phyloP scores from a whole-genome alignment of 768 basidiomycete genomes.

The Phanerodontia chrysosporium region DNA sequence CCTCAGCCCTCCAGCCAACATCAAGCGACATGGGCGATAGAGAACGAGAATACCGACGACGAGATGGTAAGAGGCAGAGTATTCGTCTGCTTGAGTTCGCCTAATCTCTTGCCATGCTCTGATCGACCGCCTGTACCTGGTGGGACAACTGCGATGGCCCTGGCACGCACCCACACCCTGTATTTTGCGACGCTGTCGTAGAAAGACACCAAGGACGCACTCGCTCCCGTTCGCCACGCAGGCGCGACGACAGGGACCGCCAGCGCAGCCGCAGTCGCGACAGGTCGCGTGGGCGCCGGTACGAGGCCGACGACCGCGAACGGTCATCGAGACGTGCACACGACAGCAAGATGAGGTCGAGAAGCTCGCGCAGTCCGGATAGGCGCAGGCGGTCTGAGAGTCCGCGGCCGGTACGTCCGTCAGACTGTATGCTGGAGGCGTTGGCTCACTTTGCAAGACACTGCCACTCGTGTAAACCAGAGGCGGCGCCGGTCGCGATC shows the following conservation, averaged over 20 bases:
- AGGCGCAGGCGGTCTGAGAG: not conserved
- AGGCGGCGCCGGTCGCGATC: not conserved
- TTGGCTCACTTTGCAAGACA: too few relatives aligned
- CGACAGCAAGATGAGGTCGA: not conserved
- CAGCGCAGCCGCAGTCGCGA: not conserved
- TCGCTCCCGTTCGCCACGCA: constrained; percentile 1
- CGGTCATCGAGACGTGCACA: not conserved
- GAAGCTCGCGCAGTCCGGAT: not conserved
- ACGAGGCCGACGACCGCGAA: not conserved
- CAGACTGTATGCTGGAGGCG: not conserved
- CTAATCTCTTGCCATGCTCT: constrained; percentile 6
- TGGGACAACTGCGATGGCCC: constrained; percentile 3
- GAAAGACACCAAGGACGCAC: constrained; percentile 1
- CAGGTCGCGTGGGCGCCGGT: not conserved
- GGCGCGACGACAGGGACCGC: not conserved
- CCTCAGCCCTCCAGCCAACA: not conserved
- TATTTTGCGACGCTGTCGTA: not conserved
- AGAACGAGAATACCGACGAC: not conserved
- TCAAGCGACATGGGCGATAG: not conserved
- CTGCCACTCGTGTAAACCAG: not conserved
- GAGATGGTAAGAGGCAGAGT: not conserved
- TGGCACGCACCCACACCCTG: not conserved
- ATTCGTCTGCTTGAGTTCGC: not conserved
- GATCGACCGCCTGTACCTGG: constrained; percentile 9
- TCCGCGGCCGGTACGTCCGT: not conserved